phyloP scores from a whole-genome alignment of 2,329 filamentous ascomycete genomes.

The Monosporascus ibericus region DNA sequence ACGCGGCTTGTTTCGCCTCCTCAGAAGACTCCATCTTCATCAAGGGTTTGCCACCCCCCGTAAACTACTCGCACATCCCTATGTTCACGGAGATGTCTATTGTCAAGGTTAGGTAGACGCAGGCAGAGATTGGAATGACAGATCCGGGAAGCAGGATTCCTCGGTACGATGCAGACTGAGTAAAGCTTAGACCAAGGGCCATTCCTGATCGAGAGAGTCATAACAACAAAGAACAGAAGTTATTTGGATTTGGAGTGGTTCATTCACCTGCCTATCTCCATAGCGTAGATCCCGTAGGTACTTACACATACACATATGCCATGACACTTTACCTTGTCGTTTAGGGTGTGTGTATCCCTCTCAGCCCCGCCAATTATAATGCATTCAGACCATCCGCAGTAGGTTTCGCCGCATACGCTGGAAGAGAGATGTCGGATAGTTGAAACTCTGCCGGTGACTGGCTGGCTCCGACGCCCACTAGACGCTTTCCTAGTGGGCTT shows the following conservation, averaged over 20 bases:
- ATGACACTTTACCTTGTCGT: conserved; percentile 8
- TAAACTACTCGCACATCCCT: too few relatives aligned
- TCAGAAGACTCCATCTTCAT: too few relatives aligned
- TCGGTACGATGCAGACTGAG: neutral
- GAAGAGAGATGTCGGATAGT: neutral
- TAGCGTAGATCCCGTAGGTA: too few relatives aligned
- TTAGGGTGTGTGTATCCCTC: conserved; percentile 4
- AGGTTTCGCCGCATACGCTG: conserved; percentile 9
- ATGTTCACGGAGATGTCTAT: too few relatives aligned
- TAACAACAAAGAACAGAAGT: neutral
- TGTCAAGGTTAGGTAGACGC: too few relatives aligned
- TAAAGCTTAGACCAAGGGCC: neutral
- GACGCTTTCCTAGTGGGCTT: conserved; percentile 1
- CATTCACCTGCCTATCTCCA: too few relatives aligned
- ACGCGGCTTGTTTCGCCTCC: too few relatives aligned
- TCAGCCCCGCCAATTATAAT: conserved; percentile 2
- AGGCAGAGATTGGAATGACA: neutral
- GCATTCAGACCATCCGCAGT: conserved; percentile 9
- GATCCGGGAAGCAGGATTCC: neutral
- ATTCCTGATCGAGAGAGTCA: neutral
- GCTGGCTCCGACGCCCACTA: neutral
- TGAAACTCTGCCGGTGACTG: neutral
- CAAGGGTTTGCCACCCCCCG: too few relatives aligned
- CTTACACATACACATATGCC: conserved; percentile 5
- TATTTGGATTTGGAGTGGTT: too few relatives aligned